Base-by-base conservation (phyloP, 805 yeast species). In the Schwanniomyces occidentalis region DNA sequence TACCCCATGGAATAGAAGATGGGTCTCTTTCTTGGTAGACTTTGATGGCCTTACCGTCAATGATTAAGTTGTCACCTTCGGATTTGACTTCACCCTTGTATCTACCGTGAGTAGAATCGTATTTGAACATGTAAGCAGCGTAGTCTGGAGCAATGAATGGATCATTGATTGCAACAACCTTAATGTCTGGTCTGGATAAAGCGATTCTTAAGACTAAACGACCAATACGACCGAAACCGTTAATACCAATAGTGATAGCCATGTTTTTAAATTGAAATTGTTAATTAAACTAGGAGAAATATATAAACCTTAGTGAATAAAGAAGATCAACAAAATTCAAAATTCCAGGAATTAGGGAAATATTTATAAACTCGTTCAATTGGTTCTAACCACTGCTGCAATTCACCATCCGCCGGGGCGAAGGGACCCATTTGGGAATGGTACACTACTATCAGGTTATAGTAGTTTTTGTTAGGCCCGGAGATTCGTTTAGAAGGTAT, bases 161-260 rank as follows among this genome's bases (percentile, higher is more conserved):
- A 68, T 88, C 93, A 68, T 88, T 88, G 77, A 88, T 73, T 49
- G 95, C 95, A 48, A 85, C 86, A 48, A 88, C 83, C 55, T 84
- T 76, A 58, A 88, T 82, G 69, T 82, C 89, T 40, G 72, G 64
- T 78, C 87, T 79, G 42, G 64, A 49, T 48, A 86, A 69, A 45
- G 95, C 95, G 61, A 85, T 76, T 75, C 95, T 82, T 56, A 87
- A 72, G 48, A 82, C 95, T 54, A 86, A 78, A 72, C 95, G 86
- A 51, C 95, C 95, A 60, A 86, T 86, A 72, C 95, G 82, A 58
- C 95, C 95, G 83, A 86, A 86, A 56, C 95, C 95, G 80, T 86
- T 86, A 65, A 86, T 87, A 72, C 95, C 95, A 66, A 86, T 76
- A 56, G 76, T 81, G 63, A 77, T 74, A 65, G 76, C 76, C 78